Evolutionary conservation across 345 rosid species (phyloP).

Genomic region (Aquilaria sinensis): DNA sequence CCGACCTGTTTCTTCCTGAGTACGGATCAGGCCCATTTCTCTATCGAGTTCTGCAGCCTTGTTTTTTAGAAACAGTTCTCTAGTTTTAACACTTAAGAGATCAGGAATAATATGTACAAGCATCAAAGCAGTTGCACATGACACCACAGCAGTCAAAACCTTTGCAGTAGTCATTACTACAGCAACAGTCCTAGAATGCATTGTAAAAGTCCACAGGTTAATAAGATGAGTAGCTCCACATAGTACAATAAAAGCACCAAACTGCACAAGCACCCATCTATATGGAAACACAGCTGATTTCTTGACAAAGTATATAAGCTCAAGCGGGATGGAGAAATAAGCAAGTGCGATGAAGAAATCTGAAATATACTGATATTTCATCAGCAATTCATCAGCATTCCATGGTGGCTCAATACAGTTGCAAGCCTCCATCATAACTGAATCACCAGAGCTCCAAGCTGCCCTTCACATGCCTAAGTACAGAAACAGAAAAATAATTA

Average conservation of each 20-base stretch:
- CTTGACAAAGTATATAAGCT: conserved; percentile 94
- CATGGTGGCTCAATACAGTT: conserved; percentile 93
- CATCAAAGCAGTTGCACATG: conserved; percentile 94
- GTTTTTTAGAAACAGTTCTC: conserved; percentile 84
- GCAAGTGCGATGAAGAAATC: conserved; percentile 99
- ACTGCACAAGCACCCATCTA: conserved; percentile 98
- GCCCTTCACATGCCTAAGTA: conserved; percentile 31
- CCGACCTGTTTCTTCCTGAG: conserved; percentile 95
- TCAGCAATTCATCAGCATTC: conserved; percentile 87
- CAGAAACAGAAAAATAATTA: too few species aligned
- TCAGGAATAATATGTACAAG: conserved; percentile 98
- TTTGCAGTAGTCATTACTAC: conserved; percentile 80
- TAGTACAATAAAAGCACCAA: conserved; percentile 98
- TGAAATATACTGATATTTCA: conserved; percentile 96
- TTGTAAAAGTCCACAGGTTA: conserved; percentile 80
- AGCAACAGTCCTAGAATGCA: conserved; percentile 74
- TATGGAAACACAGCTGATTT: conserved; percentile 91
- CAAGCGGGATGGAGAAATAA: conserved; percentile 93
- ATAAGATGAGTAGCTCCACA: conserved; percentile 98
- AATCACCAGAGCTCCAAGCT: conserved; percentile 11
- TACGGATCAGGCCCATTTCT: conserved; percentile 96
- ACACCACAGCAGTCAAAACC: conserved; percentile 77
- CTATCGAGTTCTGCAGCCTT: conserved; percentile 97
- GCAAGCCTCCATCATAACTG: conserved; percentile 63
- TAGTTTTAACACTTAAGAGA: conserved; percentile 80